Evolutionary conservation across 2,329 filamentous ascomycete genomes (phyloP), one percentile per base, ranked within the genome.

Genomic region (Epichloe bromicola): DNA sequence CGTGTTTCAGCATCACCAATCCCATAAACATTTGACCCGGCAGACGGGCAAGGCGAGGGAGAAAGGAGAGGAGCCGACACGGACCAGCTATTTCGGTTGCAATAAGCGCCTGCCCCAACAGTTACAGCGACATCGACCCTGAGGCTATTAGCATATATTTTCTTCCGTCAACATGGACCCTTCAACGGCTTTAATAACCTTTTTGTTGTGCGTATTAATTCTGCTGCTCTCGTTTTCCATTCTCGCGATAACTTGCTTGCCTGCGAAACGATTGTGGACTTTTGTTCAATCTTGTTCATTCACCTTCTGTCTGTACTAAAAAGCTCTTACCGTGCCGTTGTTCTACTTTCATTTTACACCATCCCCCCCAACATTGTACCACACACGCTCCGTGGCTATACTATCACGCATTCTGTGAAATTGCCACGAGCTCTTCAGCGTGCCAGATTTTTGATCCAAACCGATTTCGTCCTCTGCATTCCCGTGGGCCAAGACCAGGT

Each of bases 121-220:
- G 14, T 48, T 20, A n/a, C 39, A 12, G 23, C 43, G 30, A 37
- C 26, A 15, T 20, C 10, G 37, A n/a, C 15, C 36, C 12, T 39
- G 26, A 8, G 26, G 26, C 17, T 5, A n/a, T 38, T 43, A 23
- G 19, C 37, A 36, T 19, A 43, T 48, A 40, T 38, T 14, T 26
- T 15, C 20, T 50, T 49, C 40, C 49, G 53, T 56, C 55, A 46
- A 45, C 62, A 79, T 80, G 77, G 76, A 80, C 65, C 77, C 77
- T 49, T 73, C 73, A 41, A 84, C 81, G 20, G 82, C 82, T 53
- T 78, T 86, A 58, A 75, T 84, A 63, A 84, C 82, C 54, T 85
- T 86, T 64, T 74, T 81, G 67, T 67, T 83, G 80, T 83, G 71
- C 78, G 79, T 58, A 20, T 39, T 44, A 15, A 15, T 45, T 19